Evolutionary conservation across 352 stramenopile genomes (phyloP), one percentile per base, ranked within the genome.

Genomic region (Globisporangium middletonii): DNA sequence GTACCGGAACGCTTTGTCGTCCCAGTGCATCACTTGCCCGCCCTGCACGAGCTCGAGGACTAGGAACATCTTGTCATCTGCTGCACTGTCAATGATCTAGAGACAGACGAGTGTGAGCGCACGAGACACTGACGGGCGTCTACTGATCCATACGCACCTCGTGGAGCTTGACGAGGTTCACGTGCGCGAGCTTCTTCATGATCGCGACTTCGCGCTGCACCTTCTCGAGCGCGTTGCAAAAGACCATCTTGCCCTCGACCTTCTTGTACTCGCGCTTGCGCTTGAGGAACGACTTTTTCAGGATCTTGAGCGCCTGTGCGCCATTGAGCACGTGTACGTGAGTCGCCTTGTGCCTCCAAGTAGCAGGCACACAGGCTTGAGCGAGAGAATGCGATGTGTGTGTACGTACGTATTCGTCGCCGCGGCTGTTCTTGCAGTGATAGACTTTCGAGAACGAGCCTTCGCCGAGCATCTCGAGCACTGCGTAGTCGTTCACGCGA

Each of bases 251-350:
- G 30, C 83, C 79, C 38, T 82, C 71, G 6, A 93, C 68, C 38
- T 76, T 78, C 42, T 93, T 91, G 69, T 83, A 90, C 65, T 93
- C 83, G 48, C 83, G 77, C 54, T 91, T 91, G 45, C 79, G 79
- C 69, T 93, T 91, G 35, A 93, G 63, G 44, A 91, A 89, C 19
- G 80, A 93, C 49, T 91, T 93, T 65, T 91, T 90, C n/a, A 93
- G 68, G 51, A 90, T 71, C 52, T 93, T 93, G 38, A 93, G 69
- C 5, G 83, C 83, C 80, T 93, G 44, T 23, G 16, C n/a, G n/a
- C n/a, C n/a, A n/a, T n/a, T n/a, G n/a, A n/a, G n/a, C n/a, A n/a
- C n/a, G n/a, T n/a, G n/a, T n/a, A n/a, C n/a, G n/a, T n/a, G n/a
- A n/a, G 23, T 23, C 23, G 23, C 23, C 23, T 23, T 23, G 23